Conservation (phyloP, 345 rosid species). For the Alliaria petiolata region DNA sequence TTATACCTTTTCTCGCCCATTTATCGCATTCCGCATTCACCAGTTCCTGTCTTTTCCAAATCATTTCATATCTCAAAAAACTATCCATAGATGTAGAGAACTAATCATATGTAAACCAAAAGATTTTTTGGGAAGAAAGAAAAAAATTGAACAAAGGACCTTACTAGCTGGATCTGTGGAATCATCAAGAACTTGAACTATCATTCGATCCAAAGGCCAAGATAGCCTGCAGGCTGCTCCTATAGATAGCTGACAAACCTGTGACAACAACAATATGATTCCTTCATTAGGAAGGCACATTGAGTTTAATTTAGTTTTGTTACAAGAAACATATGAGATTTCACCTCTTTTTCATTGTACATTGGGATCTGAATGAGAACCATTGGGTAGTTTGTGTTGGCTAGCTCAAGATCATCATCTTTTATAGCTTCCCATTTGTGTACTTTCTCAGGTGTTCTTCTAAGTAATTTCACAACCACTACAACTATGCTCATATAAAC, state of each 20-base stretch:
- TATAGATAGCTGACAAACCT: slow-evolving; percentile 64
- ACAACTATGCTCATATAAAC: slow-evolving; percentile 58
- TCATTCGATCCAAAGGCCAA: slow-evolving; percentile 59
- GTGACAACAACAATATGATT: slow-evolving; percentile 17
- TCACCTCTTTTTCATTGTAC: slow-evolving; percentile 41
- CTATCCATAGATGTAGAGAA: background rate
- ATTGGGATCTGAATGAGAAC: slow-evolving; percentile 40
- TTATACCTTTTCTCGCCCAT: slow-evolving; percentile 38
- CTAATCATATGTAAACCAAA: background rate
- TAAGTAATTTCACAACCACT: slow-evolving; percentile 37
- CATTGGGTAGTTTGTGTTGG: slow-evolving; percentile 37
- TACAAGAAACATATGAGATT: background rate
- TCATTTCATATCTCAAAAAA: slow-evolving; percentile 10
- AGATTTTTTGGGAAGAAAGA: background rate
- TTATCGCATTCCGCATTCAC: slow-evolving; percentile 35
- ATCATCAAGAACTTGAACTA: slow-evolving; percentile 66
- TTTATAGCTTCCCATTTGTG: slow-evolving; percentile 46
- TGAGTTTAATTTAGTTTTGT: background rate
- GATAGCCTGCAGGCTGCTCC: slow-evolving; percentile 63
- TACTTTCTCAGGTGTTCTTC: slow-evolving; percentile 38
- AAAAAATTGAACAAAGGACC: slow-evolving; percentile 36
- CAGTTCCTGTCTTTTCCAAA: slow-evolving; percentile 28
- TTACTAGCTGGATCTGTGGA: slow-evolving; percentile 61
- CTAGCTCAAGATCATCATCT: slow-evolving; percentile 48
- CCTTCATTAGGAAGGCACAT: background rate